Evolutionary conservation across 306 rosid genomes (phyloP), one percentile per base, ranked within the genome.

Genomic region (Acmispon strigosus): DNA sequence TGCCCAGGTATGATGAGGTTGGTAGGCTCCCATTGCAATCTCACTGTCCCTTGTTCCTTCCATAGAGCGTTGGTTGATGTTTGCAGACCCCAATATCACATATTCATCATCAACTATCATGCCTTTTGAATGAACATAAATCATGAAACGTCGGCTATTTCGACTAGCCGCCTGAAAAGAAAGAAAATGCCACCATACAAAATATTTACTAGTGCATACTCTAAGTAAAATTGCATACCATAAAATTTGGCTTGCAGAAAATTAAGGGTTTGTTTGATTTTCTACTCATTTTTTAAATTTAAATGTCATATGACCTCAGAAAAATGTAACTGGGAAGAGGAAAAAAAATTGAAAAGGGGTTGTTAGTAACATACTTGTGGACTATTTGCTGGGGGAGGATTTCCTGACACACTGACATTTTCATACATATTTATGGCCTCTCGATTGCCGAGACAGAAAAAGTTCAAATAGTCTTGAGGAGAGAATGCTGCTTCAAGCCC

Each of bases 11-110:
- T 89, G 75, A 54, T 87, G 76, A 49, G 95, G 97, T 81, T 94
- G 97, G 79, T 86, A 94, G 27, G 96, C 88, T 68, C 98, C 98
- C 96, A 94, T 94, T 51, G 98, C 98, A 71, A 94, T 90, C 84
- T 94, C 98, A 51, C 97, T 94, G 84, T 94, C 98, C 76, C 98
- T 94, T 42, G 98, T 94, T 65, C 97, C 97, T 81, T 94, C 97
- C 98, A 94, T 86, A 24, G 97, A 90, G 36, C 97, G 96, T 73
- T 90, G 97, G 70, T 94, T 94, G 79, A 94, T 94, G 84, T 94
- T 94, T 13, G 98, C 98, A 27, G 98, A 94, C 42, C 98, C 98
- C 77, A 94, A 36, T 55, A 94, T 87, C 58, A 94, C 90, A 37
- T 83, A 94, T 70, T 94, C 98, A 37, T 94, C 97, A 60, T 94